Conservation (phyloP, 2,329 filamentous ascomycete species). For the Apiospora aurea region DNA sequence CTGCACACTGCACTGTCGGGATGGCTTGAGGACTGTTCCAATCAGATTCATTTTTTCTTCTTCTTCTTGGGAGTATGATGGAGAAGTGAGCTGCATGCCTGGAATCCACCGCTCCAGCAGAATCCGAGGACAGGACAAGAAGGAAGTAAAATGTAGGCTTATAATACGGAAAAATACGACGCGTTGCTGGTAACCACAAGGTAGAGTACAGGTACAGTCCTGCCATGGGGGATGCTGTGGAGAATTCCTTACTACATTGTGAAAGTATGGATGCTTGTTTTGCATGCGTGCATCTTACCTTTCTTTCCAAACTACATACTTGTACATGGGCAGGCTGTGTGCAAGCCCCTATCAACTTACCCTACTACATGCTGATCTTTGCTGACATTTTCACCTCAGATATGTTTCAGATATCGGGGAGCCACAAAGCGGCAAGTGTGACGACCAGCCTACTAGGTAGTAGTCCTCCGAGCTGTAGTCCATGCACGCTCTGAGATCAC, state of each 20-base stretch:
- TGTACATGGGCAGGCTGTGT: background rate
- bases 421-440: conserved; percentile 1
- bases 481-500: background rate
- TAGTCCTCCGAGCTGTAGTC: background rate
- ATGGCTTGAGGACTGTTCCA: background rate
- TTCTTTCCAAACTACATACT: background rate
- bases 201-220: background rate
- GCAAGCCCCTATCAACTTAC: background rate
- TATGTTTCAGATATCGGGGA: conserved; percentile 15
- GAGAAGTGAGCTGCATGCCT: background rate
- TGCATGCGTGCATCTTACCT: background rate
- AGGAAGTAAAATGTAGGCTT: background rate
- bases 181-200: background rate
- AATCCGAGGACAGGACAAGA: background rate
- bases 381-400: conserved; percentile 9
- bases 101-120: background rate
- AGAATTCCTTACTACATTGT: background rate
- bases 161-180: background rate
- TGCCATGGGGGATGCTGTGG: background rate
- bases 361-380: background rate
- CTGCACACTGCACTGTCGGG: background rate
- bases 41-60: background rate
- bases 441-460: background rate
- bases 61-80: background rate
- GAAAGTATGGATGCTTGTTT: background rate